These are phyloP conservation scores for Globisporangium perplexum DNA, from an alignment of 352 stramenopile genomes.

Conservation along the genomic window DNA sequence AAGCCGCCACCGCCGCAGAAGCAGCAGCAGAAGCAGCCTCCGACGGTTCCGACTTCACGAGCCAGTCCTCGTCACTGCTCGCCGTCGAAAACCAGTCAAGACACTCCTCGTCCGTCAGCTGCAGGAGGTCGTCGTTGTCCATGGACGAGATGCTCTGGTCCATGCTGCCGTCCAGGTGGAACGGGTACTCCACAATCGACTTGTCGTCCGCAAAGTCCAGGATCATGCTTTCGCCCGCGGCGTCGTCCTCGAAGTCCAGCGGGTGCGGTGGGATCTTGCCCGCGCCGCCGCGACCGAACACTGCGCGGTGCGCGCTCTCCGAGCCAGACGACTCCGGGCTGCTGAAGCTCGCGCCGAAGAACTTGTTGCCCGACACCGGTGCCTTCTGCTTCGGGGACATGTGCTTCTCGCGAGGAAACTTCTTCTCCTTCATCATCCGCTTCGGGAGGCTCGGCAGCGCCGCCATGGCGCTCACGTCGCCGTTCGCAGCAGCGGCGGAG, in stretches of 20 bases:
- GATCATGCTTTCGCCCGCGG: slow-evolving; percentile 43
- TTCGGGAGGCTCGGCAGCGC: slow-evolving; percentile 55
- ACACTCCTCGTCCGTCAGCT: slow-evolving; percentile 72
- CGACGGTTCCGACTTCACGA: slow-evolving; percentile 15
- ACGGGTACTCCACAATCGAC: slow-evolving; percentile 49
- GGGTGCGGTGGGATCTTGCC: slow-evolving; percentile 25
- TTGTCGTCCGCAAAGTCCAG: slow-evolving; percentile 80
- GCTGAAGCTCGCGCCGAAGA: slow-evolving; percentile 22
- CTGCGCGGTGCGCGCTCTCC: slow-evolving; percentile 26
- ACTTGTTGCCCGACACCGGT: slow-evolving; percentile 30
- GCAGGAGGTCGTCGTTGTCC: slow-evolving; percentile 73
- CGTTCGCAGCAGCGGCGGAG: slow-evolving; percentile 15
- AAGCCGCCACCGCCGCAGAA: neutral
- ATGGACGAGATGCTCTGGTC: slow-evolving; percentile 55
- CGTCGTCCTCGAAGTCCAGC: slow-evolving; percentile 50
- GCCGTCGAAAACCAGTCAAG: slow-evolving; percentile 77
- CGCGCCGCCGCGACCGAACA: slow-evolving; percentile 20
- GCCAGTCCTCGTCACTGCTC: slow-evolving; percentile 20
- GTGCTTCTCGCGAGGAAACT: slow-evolving; percentile 43
- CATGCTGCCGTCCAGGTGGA: slow-evolving; percentile 27
- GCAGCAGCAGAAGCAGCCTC: neutral
- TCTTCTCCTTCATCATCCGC: slow-evolving; percentile 62
- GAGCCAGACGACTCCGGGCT: slow-evolving; percentile 21
- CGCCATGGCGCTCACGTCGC: slow-evolving; percentile 1
- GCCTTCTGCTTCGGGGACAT: slow-evolving; percentile 79